Percentiles rank a stretch among this genome's conserved stretches.
Conservation (phyloP, 163 green algal genomes). For the Scenedesmus sp. region DNA sequence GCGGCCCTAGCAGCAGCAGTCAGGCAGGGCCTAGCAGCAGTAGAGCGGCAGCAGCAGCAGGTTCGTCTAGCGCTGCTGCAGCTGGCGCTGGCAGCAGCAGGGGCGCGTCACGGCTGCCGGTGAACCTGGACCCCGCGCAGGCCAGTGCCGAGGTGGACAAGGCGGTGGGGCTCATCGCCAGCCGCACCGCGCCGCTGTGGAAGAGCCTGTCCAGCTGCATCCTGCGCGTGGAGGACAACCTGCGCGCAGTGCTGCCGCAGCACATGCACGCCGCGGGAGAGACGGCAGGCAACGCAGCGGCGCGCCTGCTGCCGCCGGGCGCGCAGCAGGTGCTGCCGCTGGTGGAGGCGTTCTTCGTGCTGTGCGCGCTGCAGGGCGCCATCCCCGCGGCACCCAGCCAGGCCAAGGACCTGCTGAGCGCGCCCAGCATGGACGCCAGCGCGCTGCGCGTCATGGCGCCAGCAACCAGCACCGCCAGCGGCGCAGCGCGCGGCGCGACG, state of each 20-base stretch:
- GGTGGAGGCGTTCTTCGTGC: slow-evolving; percentile 95
- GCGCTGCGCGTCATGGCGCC: background rate
- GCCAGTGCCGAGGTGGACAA: slow-evolving; percentile 33
- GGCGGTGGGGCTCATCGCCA: slow-evolving; percentile 30
- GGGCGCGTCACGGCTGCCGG: background rate
- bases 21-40: slow-evolving; percentile 1
- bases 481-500: background rate
- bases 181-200: slow-evolving; percentile 76
- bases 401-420: slow-evolving; percentile 24
- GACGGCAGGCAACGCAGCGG: slow-evolving; percentile 40
- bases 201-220: slow-evolving; percentile 66
- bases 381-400: slow-evolving; percentile 50
- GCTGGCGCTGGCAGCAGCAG: slow-evolving; percentile 13
- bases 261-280: slow-evolving; percentile 48
- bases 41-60: slow-evolving; percentile 11
- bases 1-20: background rate
- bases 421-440: slow-evolving; percentile 16
- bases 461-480: background rate
- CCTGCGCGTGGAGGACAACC: slow-evolving; percentile 63
- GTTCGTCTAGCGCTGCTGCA: background rate
- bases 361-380: slow-evolving; percentile 70
- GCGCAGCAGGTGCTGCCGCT: slow-evolving; percentile 89
- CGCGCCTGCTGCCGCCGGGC: slow-evolving; percentile 83
- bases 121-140: slow-evolving; percentile 6
- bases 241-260: slow-evolving; percentile 45